A percentile compares a stretch with the other conserved stretches of the same genome.
phyloP scores from a whole-genome alignment of 495 filamentous ascomycete species.

The Antarctomyces pellizariae region DNA sequence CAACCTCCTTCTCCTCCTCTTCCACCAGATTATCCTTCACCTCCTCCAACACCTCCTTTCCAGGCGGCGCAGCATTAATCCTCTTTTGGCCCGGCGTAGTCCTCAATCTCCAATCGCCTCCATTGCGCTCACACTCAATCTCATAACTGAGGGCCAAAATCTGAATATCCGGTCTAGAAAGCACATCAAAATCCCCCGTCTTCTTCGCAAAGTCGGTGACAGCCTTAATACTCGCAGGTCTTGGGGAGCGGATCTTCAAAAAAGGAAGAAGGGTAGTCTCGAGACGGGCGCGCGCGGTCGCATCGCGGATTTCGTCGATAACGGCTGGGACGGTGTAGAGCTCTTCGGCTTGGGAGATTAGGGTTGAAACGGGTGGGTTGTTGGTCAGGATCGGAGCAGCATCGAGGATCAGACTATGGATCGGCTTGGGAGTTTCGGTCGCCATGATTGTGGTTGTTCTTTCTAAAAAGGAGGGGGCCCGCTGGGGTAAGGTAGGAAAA shows the following conservation, averaged over 20 bases:
- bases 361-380: slow-evolving; percentile 52
- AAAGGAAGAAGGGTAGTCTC: slow-evolving; percentile 71
- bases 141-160: slow-evolving; percentile 83
- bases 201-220: slow-evolving; percentile 70
- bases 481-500: no score
- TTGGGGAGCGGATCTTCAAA: slow-evolving; percentile 48
- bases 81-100: slow-evolving; percentile 54
- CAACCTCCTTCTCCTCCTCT: slow-evolving; percentile 5
- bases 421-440: slow-evolving; percentile 30
- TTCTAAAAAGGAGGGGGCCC: background rate
- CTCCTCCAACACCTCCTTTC: slow-evolving; percentile 14
- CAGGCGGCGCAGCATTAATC: slow-evolving; percentile 45
- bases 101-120: slow-evolving; percentile 61
- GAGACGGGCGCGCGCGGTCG: slow-evolving; percentile 52
- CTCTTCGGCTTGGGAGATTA: slow-evolving; percentile 50
- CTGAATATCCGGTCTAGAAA: slow-evolving; percentile 73
- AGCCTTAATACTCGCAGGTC: slow-evolving; percentile 47
- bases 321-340: slow-evolving; percentile 75
- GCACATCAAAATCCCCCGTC: slow-evolving; percentile 70
- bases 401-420: slow-evolving; percentile 75
- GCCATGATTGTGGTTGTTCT: slow-evolving; percentile 15
- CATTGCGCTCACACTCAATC: slow-evolving; percentile 61
- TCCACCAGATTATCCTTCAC: slow-evolving; percentile 11
- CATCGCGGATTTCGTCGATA: slow-evolving; percentile 70
- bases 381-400: slow-evolving; percentile 82